Conservation (phyloP, 1,284 basidiomycete genomes). For the Malassezia globosa region DNA sequence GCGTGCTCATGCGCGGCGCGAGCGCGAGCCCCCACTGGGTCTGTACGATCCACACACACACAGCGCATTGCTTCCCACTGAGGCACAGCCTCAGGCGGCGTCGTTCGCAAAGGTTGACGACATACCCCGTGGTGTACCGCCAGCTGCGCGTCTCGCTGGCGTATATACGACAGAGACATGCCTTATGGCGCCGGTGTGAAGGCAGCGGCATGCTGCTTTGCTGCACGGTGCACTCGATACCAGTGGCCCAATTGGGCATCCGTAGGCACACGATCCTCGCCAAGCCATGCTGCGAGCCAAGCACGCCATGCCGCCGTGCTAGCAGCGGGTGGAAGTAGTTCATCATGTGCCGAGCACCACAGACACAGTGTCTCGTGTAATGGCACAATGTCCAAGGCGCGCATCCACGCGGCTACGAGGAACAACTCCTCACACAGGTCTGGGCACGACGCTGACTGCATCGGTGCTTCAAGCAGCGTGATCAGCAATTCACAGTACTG, state of each 20-base stretch:
- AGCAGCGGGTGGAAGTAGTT: constrained; percentile 13
- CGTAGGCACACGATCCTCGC: constrained; percentile 8
- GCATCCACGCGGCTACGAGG: constrained; percentile 13
- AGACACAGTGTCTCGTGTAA: constrained; percentile 13
- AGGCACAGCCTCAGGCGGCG: constrained; percentile 32
- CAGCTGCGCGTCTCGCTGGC: background rate
- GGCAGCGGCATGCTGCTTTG: background rate
- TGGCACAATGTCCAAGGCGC: constrained; percentile 12
- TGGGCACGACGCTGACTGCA: background rate
- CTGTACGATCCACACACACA: constrained; percentile 43
- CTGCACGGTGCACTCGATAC: constrained; percentile 2
- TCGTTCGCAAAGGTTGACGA: constrained; percentile 18
- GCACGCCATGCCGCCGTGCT: constrained; percentile 8
- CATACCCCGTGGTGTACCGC: background rate
- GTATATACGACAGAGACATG: constrained; percentile 5
- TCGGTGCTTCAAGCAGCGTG: background rate
- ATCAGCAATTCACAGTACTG: constrained; percentile 8
- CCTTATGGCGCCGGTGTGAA: too few species aligned
- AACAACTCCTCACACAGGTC: constrained; percentile 13
- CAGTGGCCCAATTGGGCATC: constrained; percentile 13
- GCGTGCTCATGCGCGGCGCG: constrained; percentile 21
- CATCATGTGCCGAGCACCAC: constrained; percentile 10
- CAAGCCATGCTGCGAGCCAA: constrained; percentile 15
- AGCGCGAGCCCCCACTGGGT: constrained; percentile 33
- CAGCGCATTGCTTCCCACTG: constrained; percentile 24